phyloP scores from a whole-genome alignment of 352 stramenopile species.

The Phytopythium delawarense region DNA sequence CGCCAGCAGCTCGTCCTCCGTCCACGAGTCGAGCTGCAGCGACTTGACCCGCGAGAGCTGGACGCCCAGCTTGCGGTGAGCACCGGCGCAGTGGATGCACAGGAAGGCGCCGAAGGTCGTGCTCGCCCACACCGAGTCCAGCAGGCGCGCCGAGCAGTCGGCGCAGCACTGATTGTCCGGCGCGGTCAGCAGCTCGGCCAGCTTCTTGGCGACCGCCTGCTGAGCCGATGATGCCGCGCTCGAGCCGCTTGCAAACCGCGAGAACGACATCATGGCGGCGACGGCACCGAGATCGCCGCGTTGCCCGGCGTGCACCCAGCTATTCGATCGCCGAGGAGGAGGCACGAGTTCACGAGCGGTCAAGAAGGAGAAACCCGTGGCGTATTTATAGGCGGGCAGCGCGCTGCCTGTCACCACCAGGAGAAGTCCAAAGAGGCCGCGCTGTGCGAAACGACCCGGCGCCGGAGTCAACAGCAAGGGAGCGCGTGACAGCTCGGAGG shows the following conservation, averaged over 20 bases:
- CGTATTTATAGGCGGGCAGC: conserved; percentile 2
- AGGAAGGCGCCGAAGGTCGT: conserved; percentile 93
- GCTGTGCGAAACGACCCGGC: neutral
- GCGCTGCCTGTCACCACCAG: neutral
- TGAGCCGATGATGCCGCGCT: conserved; percentile 18
- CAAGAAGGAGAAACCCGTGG: neutral
- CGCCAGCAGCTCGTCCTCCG: conserved; percentile 55
- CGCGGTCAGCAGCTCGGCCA: conserved; percentile 59
- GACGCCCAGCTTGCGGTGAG: conserved; percentile 93
- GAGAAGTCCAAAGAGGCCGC: neutral
- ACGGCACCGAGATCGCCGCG: neutral
- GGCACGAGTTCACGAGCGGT: neutral
- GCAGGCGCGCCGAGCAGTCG: conserved; percentile 66
- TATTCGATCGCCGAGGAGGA: neutral
- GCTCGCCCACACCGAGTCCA: conserved; percentile 91
- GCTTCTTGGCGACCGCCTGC: conserved; percentile 41
- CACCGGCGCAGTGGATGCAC: conserved; percentile 94
- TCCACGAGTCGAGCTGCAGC: conserved; percentile 74
- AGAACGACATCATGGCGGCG: conserved; percentile 39
- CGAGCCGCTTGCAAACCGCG: conserved; percentile 17
- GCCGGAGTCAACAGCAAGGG: neutral
- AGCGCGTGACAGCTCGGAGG: neutral
- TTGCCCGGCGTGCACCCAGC: neutral
- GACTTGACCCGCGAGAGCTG: conserved; percentile 91
- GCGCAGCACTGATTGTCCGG: conserved; percentile 72